phyloP scores from a whole-genome alignment of 192 early-diverging fungal species.

The Piromyces finnis region DNA sequence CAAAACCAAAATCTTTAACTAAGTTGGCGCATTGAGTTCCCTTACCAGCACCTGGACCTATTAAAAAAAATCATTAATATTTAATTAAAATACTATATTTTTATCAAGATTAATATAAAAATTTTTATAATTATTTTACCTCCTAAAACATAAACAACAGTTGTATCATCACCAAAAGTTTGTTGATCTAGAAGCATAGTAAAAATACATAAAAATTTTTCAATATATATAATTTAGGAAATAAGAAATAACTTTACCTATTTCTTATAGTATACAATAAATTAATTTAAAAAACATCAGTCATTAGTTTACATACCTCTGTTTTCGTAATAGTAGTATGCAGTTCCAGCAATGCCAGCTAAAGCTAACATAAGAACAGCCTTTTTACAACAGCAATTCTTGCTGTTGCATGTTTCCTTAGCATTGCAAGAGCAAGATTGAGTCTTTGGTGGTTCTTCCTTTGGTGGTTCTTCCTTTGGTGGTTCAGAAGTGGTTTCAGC shows the following conservation, averaged over 20 bases:
- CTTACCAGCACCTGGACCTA: conserved; percentile 75
- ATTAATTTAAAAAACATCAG: too few relatives aligned
- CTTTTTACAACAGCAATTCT: neutral
- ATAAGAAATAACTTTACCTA: too few relatives aligned
- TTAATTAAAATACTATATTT: neutral
- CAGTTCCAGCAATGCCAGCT: neutral
- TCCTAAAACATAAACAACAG: conserved; percentile 81
- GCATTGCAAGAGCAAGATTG: neutral
- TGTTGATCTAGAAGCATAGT: conserved; percentile 9
- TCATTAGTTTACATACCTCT: too few relatives aligned
- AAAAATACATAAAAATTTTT: too few relatives aligned
- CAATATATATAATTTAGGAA: too few relatives aligned
- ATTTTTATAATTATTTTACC: too few relatives aligned
- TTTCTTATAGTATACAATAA: too few relatives aligned
- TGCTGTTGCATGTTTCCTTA: neutral
- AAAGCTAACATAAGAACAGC: neutral
- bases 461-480: neutral
- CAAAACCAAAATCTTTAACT: conserved; percentile 77
- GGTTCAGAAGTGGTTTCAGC: neutral
- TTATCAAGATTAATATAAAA: too few relatives aligned
- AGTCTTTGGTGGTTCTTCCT: neutral
- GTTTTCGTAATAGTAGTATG: neutral
- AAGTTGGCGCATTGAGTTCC: conserved; percentile 87
- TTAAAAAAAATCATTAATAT: neutral
- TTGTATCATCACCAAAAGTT: conserved; percentile 25